A percentile compares a stretch with the other conserved stretches of the same genome.
These are phyloP conservation scores for Gremmenia infestans DNA, from an alignment of 2,329 filamentous ascomycete species.

Conservation along the genomic window DNA sequence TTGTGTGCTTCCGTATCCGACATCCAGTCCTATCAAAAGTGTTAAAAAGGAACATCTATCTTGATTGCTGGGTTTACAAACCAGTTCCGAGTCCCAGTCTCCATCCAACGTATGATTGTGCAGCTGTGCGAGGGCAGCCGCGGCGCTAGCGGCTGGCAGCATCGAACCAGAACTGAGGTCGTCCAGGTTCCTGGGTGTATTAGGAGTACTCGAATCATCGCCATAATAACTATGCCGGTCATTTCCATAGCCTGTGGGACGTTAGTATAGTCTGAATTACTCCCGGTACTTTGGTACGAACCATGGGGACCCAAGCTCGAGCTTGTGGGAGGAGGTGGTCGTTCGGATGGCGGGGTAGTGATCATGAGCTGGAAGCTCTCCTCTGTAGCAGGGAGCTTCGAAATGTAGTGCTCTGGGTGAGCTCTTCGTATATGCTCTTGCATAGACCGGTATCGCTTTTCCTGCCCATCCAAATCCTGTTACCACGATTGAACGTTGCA, in stretches of 20 bases:
- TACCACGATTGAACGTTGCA: slow-evolving; percentile 31
- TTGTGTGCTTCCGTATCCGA: slow-evolving; percentile 65
- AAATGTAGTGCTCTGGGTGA: slow-evolving; percentile 94
- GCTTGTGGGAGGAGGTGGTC: slow-evolving; percentile 26
- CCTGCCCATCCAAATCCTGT: slow-evolving; percentile 47
- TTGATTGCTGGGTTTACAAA: slow-evolving; percentile 40
- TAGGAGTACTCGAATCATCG: slow-evolving; percentile 62
- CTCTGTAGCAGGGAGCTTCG: slow-evolving; percentile 95
- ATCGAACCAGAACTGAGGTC: slow-evolving; percentile 59
- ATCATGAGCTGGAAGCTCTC: slow-evolving; percentile 98
- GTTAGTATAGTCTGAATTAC: slow-evolving; percentile 21
- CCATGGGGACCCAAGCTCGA: slow-evolving; percentile 27
- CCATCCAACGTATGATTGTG: slow-evolving; percentile 71
- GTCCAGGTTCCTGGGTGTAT: slow-evolving; percentile 63
- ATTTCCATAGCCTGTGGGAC: slow-evolving; percentile 45
- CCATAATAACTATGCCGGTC: slow-evolving; percentile 64
- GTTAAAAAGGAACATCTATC: neutral
- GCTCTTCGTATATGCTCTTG: slow-evolving; percentile 98
- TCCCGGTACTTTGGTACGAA: slow-evolving; percentile 13
- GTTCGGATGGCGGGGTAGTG: slow-evolving; percentile 67
- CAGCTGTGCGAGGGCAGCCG: slow-evolving; percentile 81
- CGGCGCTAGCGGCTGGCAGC: slow-evolving; percentile 69
- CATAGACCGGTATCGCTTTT: slow-evolving; percentile 97
- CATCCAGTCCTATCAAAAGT: slow-evolving; percentile 55
- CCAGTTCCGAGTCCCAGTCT: slow-evolving; percentile 74